Conservation (phyloP, 306 rosid genomes). For the Vicia faba region DNA sequence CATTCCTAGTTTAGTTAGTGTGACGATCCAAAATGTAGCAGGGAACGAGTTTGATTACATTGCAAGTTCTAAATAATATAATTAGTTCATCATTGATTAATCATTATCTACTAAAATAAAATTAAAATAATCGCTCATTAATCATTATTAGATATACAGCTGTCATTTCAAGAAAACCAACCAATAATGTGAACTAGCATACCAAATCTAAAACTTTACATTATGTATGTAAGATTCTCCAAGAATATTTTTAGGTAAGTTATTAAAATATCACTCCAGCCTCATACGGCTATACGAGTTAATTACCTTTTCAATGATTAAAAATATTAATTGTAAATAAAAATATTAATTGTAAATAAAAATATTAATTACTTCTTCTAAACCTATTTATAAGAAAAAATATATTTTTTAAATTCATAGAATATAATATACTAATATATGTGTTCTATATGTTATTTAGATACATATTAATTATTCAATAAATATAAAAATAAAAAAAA, state of each 20-base stretch:
- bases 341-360: too few relatives aligned
- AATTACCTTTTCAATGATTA: not conserved
- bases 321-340: not conserved
- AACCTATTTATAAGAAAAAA: too few relatives aligned
- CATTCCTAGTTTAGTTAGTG: too few relatives aligned
- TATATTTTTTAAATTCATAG: too few relatives aligned
- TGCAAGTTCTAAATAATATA: too few relatives aligned
- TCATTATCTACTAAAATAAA: not conserved
- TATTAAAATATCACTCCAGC: not conserved
- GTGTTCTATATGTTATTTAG: too few relatives aligned
- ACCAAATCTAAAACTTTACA: constrained; percentile 25
- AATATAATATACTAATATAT: too few relatives aligned
- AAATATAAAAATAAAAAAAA: too few relatives aligned
- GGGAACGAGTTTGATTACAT: too few relatives aligned
- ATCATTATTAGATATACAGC: constrained; percentile 41
- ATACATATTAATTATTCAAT: too few relatives aligned
- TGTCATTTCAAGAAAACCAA: constrained; percentile 31
- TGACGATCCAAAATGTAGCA: too few relatives aligned
- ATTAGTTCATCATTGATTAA: not conserved
- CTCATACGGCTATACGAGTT: constrained; percentile 10
- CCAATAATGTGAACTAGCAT: constrained; percentile 17
- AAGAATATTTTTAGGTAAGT: not conserved
- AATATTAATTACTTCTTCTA: too few relatives aligned
- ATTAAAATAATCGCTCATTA: not conserved
- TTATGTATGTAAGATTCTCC: not conserved